Conservation (phyloP, 192 early-diverging fungal species). For the Entomortierella lignicola region DNA sequence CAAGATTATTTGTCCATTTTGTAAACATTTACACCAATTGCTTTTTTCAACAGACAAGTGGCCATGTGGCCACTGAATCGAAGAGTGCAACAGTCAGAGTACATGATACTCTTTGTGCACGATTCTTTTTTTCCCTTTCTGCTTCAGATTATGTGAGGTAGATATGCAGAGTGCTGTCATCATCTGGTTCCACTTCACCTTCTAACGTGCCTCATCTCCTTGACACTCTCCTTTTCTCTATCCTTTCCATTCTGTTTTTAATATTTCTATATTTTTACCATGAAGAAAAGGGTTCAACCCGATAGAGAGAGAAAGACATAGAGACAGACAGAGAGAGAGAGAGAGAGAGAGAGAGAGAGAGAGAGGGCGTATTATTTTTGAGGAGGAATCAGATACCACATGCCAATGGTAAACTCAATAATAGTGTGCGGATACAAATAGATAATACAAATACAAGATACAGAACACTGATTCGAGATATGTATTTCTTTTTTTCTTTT, state of each 20-base stretch:
- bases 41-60: not conserved
- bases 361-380: too few species aligned
- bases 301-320: too few species aligned
- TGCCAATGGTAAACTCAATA: too few species aligned
- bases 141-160: not conserved
- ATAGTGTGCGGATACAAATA: too few species aligned
- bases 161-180: not conserved
- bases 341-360: too few species aligned
- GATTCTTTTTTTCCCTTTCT: not conserved
- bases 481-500: too few species aligned
- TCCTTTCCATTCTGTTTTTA: not conserved
- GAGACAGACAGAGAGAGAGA: too few species aligned
- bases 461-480: too few species aligned
- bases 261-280: not conserved
- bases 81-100: conserved; percentile 17
- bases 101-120: not conserved
- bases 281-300: not conserved
- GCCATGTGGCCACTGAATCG: conserved; percentile 1
- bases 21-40: not conserved
- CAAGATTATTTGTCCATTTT: not conserved
- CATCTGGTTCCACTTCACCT: conserved; percentile 5
- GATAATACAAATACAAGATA: too few species aligned
- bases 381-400: too few species aligned
- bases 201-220: not conserved
- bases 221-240: not conserved